Evolutionary conservation across 2,329 filamentous ascomycete genomes (phyloP), one percentile per base, ranked within the genome.

Genomic region (Cordyceps cateniannulata): DNA sequence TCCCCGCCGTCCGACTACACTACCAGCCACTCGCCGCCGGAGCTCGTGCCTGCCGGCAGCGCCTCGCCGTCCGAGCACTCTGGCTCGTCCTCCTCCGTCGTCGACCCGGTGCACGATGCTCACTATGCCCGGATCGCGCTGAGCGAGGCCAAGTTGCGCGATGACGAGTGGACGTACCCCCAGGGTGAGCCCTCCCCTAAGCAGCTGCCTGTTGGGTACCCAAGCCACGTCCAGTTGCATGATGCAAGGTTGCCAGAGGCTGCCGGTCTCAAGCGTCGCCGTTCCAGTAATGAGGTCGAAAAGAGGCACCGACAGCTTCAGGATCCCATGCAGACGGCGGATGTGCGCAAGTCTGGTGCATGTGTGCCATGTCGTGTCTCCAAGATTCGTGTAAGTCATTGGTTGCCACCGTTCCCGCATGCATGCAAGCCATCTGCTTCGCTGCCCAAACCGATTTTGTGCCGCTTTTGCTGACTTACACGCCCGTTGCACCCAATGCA

Each of bases 301-400:
- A 75, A 70, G 67, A 74, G 72, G 62, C 70, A 68, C 58, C 69
- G 74, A 53, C 72, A 75, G 59, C 68, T 77, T 27, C 67, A 68
- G 60, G 71, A 76, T 64, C 75, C 72, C 47, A 72, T 76, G 62
- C 75, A 80, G 69, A 81, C 80, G 48, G 78, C 77, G 57, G 74
- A 75, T 59, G 78, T 82, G 59, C 78, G 80, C 64, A 77, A 78
- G 67, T 73, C 72, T 65, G 76, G 76, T 62, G 78, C 79, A 38
- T 82, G 80, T 65, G 72, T 77, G 59, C 75, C 75, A 61, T 82
- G 80, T 68, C 78, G 75, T 65, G 72, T 77, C 63, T 75, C 73
- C 65, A 81, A 80, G 71, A 75, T 76, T 65, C 70, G 72, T 66
- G 80, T 81, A 75, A 75, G 77, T 69, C 67, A 69, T 62, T 59